A percentile compares a stretch with the other conserved stretches of the same genome.
Conservation (phyloP, 2,329 filamentous ascomycete genomes). For the Aspergillus transmontanensis region DNA sequence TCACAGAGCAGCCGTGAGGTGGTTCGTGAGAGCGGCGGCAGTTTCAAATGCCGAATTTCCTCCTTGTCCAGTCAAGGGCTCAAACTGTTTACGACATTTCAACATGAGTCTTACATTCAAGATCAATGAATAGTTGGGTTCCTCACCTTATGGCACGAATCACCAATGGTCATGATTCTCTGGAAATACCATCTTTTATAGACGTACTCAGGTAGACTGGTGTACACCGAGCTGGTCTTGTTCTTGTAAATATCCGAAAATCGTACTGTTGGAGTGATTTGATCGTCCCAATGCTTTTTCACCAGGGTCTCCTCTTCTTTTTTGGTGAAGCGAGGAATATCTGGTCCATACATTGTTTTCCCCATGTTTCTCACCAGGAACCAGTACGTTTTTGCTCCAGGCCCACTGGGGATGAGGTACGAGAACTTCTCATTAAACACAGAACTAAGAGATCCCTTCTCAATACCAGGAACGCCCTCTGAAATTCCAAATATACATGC, state of each 20-base stretch:
- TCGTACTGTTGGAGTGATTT: not conserved
- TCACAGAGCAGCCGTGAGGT: not conserved
- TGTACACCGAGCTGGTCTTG: not conserved
- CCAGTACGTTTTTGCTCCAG: not conserved
- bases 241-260: not conserved
- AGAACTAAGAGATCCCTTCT: not conserved
- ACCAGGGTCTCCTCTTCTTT: not conserved
- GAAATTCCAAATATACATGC: constrained; percentile 1
- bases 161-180: not conserved
- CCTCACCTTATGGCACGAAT: not conserved
- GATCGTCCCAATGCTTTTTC: not conserved
- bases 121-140: not conserved
- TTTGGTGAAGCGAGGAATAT: not conserved
- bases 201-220: not conserved
- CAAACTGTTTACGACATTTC: not conserved
- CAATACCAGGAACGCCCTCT: not conserved
- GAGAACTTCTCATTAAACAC: not conserved
- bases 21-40: not conserved
- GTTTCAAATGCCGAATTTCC: not conserved
- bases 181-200: not conserved
- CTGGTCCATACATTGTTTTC: not conserved
- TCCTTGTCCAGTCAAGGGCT: not conserved
- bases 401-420: not conserved
- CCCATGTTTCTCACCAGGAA: not conserved
- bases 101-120: not conserved